Percentiles rank a stretch among this genome's conserved stretches.
Conservation (phyloP, 2,329 filamentous ascomycete species). For the Exserohilum rostratum region DNA sequence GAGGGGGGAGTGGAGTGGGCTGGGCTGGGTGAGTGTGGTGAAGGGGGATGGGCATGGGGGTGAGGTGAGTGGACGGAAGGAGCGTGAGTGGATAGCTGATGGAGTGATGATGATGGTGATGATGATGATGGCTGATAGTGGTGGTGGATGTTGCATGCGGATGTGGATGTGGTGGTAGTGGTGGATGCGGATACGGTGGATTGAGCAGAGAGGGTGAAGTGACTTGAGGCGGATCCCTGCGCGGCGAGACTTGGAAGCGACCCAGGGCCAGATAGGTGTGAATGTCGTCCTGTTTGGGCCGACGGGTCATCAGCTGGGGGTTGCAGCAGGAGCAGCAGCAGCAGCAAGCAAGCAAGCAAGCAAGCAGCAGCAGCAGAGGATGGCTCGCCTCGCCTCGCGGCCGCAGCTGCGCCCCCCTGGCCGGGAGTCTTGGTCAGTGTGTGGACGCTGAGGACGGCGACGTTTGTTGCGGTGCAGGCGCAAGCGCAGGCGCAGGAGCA, state of each 20-base stretch:
- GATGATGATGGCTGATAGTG: neutral
- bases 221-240: slow-evolving; percentile 1
- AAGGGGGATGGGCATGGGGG: no score
- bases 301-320: slow-evolving; percentile 14
- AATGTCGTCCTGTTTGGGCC: slow-evolving; percentile 7
- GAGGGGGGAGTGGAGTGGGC: neutral
- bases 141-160: neutral
- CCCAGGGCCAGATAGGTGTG: slow-evolving; percentile 4
- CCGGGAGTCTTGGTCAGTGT: slow-evolving; percentile 17
- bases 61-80: neutral
- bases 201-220: neutral
- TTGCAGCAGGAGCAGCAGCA: slow-evolving; percentile 18
- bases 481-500: slow-evolving; percentile 12
- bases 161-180: neutral
- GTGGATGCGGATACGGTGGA: neutral
- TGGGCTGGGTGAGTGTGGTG: no score
- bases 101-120: neutral
- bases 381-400: slow-evolving; percentile 15
- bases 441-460: neutral
- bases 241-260: slow-evolving; percentile 12
- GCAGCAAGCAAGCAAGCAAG: no score
- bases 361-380: no score
- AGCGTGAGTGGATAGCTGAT: neutral
- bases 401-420: slow-evolving; percentile 28
- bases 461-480: neutral